Evolutionary conservation across 192 early-diverging fungal genomes (phyloP), one percentile per base, ranked within the genome.

Genomic region (Rhizophlyctis rosea): DNA sequence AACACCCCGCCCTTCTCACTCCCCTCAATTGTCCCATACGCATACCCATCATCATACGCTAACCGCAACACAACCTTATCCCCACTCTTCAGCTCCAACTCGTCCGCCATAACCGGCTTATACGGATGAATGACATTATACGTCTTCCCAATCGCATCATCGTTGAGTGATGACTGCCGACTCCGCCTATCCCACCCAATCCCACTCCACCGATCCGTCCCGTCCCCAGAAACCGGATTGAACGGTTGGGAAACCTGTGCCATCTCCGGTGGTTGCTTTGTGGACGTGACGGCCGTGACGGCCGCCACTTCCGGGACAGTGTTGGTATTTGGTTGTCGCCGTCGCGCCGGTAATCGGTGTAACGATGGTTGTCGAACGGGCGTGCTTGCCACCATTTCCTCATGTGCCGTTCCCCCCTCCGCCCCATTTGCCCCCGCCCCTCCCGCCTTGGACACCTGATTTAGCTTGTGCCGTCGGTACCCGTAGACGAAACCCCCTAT

Each of bases 1-100:
- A 68, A 68, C 18, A 68, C 67, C 3, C 67, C 67, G 24, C 57
- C 67, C 7, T 29, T 36, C 25, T 25, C 23, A 21, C 32, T 39
- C 18, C 56, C 56, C 31, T 68, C 67, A 30, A 55, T 61, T 3
- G 50, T 29, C 2, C 67, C 67, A 62, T 61, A 68, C 4, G 67
- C 67, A 47, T 68, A 68, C 14, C 67, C 67, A 51, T 68, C 67
- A 50, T 63, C 68, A 47, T 70, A 68, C 5, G 67, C 67, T 4
- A 68, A 35, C 3, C 67, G 67, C 0, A 68, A 58, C 3, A 58
- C 50, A 7, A 68, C 67, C 0, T 55, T 36, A 35, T 68, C 67
- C 11, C 67, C 67, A 4, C 59, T 52, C 11, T 31, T 24, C 21
- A 68, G 18, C 34, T 61, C 59, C 21, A 68, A 14, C 47, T 68